Percentiles rank a stretch among this genome's conserved stretches.
These are phyloP conservation scores for Protea cynaroides DNA, from an alignment of 164 flowering plant genomes.

Conservation along the genomic window DNA sequence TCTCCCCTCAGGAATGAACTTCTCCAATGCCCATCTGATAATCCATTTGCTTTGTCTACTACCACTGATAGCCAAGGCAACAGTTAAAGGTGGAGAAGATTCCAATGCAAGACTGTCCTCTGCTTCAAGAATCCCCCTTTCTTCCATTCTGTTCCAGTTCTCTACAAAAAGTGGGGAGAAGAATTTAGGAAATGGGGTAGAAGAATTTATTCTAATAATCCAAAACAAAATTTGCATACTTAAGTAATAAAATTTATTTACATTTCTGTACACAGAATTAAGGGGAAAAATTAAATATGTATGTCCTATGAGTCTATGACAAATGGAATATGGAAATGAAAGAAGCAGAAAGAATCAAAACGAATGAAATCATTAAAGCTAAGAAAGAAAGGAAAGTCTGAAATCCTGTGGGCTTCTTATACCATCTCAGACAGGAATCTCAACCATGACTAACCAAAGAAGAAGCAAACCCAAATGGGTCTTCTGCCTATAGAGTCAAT, in stretches of 20 bases:
- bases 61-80: constrained; percentile 60
- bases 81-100: constrained; percentile 21
- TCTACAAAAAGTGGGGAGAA: background rate
- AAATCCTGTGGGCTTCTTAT: no score
- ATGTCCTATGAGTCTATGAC: no score
- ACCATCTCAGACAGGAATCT: no score
- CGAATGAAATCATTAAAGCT: no score
- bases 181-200: background rate
- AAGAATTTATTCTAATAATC: background rate
- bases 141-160: constrained; percentile 22
- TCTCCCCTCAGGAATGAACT: constrained; percentile 51
- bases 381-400: no score
- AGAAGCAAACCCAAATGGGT: no score
- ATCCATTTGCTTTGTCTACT: constrained; percentile 49
- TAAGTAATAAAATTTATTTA: background rate
- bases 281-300: background rate
- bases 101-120: constrained; percentile 18
- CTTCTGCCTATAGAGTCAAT: no score
- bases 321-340: no score
- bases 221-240: background rate
- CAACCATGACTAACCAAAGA: no score
- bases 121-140: constrained; percentile 25
- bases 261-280: background rate
- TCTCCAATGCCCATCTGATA: constrained; percentile 75
- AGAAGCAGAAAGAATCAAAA: no score